Base-by-base conservation (phyloP, 495 filamentous ascomycete genomes). In the Lasiosphaeria miniovina region DNA sequence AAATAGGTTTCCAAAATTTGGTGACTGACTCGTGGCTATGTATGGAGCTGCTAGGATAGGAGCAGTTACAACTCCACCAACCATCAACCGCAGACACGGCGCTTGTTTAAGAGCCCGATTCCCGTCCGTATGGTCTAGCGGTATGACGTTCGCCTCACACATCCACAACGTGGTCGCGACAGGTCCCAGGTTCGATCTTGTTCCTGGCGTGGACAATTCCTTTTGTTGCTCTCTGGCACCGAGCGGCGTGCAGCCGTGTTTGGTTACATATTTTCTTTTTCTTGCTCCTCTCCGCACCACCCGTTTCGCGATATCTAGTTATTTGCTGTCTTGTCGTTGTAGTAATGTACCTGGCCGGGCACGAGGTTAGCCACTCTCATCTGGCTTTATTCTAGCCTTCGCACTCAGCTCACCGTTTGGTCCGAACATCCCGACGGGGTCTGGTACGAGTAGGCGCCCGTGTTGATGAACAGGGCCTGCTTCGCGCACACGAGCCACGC, bases 401-500 rank as follows among this genome's bases (percentile, higher is more conserved):
- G 14, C 2, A 11, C 11, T 12, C 6, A 32, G 72, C 79, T 64
- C 61, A 82, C 80, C 58, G 84, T 86, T 69, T 86, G 75, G 68
- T 86, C 83, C 43, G 75, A 68, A 68, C 83, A 86, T 9, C 84
- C 84, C 14, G 65, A 64, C 3, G 83, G 84, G 7, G 82, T 86
- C 70, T 79, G 66, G 61, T 85, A 86, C 6, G 61, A 69, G 61
- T 85, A 86, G n/a, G 78, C 78, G 6, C 84, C 82, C 54, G 84
- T 76, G 57, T 86, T 87, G 66, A 86, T 77, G 59, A 78, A 86
- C 59, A 87, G 58, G 51, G 63, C 71, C 68, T 84, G 80, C 31
- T 72, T 68, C 54, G 67, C 67, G 57, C 84, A 86, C 55, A 85
- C 82, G 50, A 86, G 75, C 80, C 82, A 87, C 0, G 84, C 84